Conservation (phyloP, 768 basidiomycete genomes). For the Dioszegia aurantiaca region DNA sequence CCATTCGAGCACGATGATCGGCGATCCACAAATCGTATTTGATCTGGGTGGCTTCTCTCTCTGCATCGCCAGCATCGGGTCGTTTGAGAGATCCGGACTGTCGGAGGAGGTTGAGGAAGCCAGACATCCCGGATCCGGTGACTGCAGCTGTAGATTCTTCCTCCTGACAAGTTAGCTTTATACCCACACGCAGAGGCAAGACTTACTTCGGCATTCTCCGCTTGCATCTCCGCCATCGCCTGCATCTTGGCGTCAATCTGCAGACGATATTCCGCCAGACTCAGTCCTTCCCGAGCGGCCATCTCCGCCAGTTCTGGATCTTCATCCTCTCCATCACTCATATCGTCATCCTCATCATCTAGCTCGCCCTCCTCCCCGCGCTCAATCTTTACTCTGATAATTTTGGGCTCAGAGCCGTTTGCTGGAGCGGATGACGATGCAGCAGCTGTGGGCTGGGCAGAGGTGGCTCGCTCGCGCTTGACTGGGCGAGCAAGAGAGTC, state of each 20-base stretch:
- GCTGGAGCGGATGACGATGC: conserved; percentile 16
- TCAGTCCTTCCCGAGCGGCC: conserved; percentile 51
- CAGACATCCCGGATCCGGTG: conserved; percentile 78
- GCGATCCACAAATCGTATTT: conserved; percentile 88
- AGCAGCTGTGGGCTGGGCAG: conserved; percentile 11
- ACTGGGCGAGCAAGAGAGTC: conserved; percentile 39
- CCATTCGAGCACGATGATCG: conserved; percentile 70
- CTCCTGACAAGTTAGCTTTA: conserved; percentile 2
- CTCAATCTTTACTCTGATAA: conserved; percentile 51
- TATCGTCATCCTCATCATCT: conserved; percentile 74
- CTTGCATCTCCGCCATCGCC: conserved; percentile 69
- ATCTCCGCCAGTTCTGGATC: conserved; percentile 51
- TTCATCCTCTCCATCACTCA: conserved; percentile 76
- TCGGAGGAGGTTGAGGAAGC: conserved; percentile 80
- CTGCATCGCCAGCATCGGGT: conserved; percentile 62
- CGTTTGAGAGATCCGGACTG: conserved; percentile 83
- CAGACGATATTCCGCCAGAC: conserved; percentile 48
- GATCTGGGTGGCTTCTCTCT: conserved; percentile 76
- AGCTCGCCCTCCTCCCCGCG: conserved; percentile 62
- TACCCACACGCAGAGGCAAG: not conserved
- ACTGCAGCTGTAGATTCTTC: conserved; percentile 63
- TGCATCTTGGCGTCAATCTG: conserved; percentile 68
- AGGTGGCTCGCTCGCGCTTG: conserved; percentile 55
- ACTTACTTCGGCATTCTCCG: conserved; percentile 55
- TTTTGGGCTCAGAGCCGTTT: conserved; percentile 14